A percentile compares a stretch with the other conserved stretches of the same genome.
Conservation (phyloP, 352 stramenopile genomes). For the Pilasporangium apinafurcum region DNA sequence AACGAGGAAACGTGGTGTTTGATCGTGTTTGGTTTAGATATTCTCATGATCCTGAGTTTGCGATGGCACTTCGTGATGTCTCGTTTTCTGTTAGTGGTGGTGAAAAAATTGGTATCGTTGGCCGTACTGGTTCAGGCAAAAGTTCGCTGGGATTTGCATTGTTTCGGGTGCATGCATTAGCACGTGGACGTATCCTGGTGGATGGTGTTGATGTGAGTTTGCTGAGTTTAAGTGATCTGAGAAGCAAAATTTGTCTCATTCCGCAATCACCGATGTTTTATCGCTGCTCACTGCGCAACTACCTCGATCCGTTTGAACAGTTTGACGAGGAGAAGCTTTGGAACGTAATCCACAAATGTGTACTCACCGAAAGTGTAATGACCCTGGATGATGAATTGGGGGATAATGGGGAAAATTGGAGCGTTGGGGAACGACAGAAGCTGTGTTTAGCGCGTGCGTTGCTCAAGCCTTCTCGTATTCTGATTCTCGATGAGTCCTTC, state of each 20-base stretch:
- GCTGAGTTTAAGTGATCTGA: constrained; percentile 22
- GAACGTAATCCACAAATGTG: constrained; percentile 21
- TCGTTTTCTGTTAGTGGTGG: constrained; percentile 26
- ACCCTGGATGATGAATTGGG: neutral
- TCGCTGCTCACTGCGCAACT: constrained; percentile 83
- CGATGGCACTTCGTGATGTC: constrained; percentile 35
- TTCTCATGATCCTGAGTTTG: constrained; percentile 1
- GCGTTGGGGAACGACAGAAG: constrained; percentile 16
- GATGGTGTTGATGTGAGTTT: constrained; percentile 80
- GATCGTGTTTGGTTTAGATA: constrained; percentile 28
- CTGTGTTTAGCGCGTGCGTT: constrained; percentile 90
- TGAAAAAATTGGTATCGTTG: constrained; percentile 48
- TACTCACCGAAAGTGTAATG: constrained; percentile 11
- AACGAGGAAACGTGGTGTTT: constrained; percentile 23
- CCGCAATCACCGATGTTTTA: constrained; percentile 91
- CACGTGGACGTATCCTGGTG: constrained; percentile 71
- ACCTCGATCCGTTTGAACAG: constrained; percentile 88
- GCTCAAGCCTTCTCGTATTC: constrained; percentile 83
- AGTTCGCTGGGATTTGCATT: constrained; percentile 45
- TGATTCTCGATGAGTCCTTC: constrained; percentile 84
- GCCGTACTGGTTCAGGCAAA: constrained; percentile 50
- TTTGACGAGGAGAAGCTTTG: constrained; percentile 53
- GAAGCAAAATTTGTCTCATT: constrained; percentile 50
- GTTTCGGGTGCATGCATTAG: constrained; percentile 38
- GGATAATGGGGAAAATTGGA: constrained; percentile 1